Conservation (phyloP, 2,329 filamentous ascomycete species). For the Chrysosporium keratinophilum region DNA sequence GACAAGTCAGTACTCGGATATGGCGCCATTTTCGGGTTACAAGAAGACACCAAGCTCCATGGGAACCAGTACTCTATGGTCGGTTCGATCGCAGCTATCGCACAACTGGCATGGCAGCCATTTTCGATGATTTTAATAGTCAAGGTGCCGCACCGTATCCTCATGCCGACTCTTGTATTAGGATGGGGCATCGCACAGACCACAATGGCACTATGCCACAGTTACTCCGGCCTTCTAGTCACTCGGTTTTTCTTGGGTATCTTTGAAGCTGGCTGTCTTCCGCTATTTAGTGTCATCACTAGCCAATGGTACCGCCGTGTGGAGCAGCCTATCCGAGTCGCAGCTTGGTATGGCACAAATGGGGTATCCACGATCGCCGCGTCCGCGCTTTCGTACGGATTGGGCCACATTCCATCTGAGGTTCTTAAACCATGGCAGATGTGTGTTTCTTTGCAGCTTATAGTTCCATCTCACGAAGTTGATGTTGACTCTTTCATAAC, state of each 20-base stretch:
- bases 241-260: conserved; percentile 45
- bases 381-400: conserved; percentile 46
- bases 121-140: conserved; percentile 52
- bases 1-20: conserved; percentile 51
- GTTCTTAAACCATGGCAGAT: conserved; percentile 44
- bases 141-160: conserved; percentile 48
- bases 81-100: conserved; percentile 49
- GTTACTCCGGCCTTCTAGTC: conserved; percentile 38
- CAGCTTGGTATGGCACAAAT: conserved; percentile 57
- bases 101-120: conserved; percentile 52
- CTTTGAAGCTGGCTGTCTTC: conserved; percentile 43
- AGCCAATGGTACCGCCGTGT: conserved; percentile 40
- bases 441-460: conserved; percentile 19
- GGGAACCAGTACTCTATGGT: conserved; percentile 49
- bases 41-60: conserved; percentile 41
- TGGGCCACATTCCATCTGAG: conserved; percentile 44
- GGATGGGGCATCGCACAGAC: conserved; percentile 43
- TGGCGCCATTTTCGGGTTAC: conserved; percentile 47
- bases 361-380: conserved; percentile 49
- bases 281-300: conserved; percentile 38
- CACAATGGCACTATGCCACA: conserved; percentile 40
- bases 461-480: not conserved
- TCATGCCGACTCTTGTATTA: conserved; percentile 44
- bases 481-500: not conserved
- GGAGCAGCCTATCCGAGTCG: conserved; percentile 54